Base-by-base conservation (phyloP, 805 yeast species). In the Komagataella ulmi region DNA sequence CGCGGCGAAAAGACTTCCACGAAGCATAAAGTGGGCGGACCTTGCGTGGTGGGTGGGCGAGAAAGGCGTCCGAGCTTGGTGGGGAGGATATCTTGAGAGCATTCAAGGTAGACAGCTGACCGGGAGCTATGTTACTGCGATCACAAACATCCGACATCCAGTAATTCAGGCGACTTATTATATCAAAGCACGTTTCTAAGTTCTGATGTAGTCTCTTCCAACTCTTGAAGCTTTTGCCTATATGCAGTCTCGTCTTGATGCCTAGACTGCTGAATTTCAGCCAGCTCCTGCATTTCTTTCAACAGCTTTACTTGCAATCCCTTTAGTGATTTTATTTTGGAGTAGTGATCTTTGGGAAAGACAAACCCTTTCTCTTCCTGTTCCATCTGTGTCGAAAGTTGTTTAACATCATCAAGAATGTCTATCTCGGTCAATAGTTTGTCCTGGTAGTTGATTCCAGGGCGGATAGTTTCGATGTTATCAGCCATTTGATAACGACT, bases 401-500 rank as follows among this genome's bases (percentile, higher is more conserved):
- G 72, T 52, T 77, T 76, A 6, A 88, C 93, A 56, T 87, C 95
- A 56, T 88, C 90, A 55, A 91, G 71, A 0, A 86, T 83, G 59
- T 86, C 96, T 49, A 89, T 81, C 57, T 88, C 95, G 6, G 91
- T 82, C 95, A 96, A 90, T 48, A 87, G 71, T 59, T 76, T 75
- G 65, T 87, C 96, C 66, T 82, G 89, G 54, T 77, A 70, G 51
- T 85, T 81, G 18, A 79, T 81, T 49, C 73, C 70, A 6, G 88
- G 87, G 50, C 70, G 66, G 0, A 80, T 76, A 3, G 78, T 68
- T 7, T 81, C 77, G 3, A 80, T 64, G 55, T 70, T 70, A 60
- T 82, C 87, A 17, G 65, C 55, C 3, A 30, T 30, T 21, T 21
- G 23, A 6, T 21, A 5, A 21, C 23, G 6, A 21, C 23, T 21